These are phyloP conservation scores for Ambrosia trifida DNA, from an alignment of 129 eudicot species.

Conservation along the genomic window DNA sequence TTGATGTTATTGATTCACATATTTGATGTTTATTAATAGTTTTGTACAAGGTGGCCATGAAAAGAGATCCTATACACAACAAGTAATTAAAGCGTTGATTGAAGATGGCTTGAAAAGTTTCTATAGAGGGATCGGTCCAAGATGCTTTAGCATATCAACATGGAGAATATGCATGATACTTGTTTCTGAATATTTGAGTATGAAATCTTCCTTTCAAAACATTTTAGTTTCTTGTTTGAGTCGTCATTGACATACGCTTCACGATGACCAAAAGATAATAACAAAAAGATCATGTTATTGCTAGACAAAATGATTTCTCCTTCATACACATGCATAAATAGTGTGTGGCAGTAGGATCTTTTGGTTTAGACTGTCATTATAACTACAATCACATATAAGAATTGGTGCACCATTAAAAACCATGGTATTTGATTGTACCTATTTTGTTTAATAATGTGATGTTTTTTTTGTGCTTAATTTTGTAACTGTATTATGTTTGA, in stretches of 20 bases:
- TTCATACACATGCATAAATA: constrained; percentile 31
- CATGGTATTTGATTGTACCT: constrained; percentile 21
- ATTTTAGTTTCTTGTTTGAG: not conserved
- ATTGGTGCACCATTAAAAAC: constrained; percentile 21
- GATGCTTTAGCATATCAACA: constrained; percentile 94
- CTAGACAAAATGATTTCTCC: too few relatives aligned
- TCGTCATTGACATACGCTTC: constrained; percentile 7
- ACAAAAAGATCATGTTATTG: too few relatives aligned
- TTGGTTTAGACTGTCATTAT: constrained; percentile 30
- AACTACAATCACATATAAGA: constrained; percentile 25
- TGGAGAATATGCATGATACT: too few relatives aligned
- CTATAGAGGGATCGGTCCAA: constrained; percentile 89
- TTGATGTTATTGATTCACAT: too few relatives aligned
- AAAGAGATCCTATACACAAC: too few relatives aligned
- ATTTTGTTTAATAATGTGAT: constrained; percentile 28
- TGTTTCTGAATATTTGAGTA: constrained; percentile 93
- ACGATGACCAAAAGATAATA: not conserved
- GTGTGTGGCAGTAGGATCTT: constrained; percentile 24
- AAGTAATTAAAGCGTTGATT: constrained; percentile 49
- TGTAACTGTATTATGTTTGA: too few relatives aligned
- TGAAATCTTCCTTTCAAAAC: constrained; percentile 11
- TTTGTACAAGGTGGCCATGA: too few relatives aligned
- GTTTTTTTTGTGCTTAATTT: not conserved
- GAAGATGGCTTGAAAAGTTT: constrained; percentile 90
- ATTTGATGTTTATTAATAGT: constrained; percentile 1